Conservation (phyloP, 768 basidiomycete genomes). For the Coprinopsis marcescibilis region DNA sequence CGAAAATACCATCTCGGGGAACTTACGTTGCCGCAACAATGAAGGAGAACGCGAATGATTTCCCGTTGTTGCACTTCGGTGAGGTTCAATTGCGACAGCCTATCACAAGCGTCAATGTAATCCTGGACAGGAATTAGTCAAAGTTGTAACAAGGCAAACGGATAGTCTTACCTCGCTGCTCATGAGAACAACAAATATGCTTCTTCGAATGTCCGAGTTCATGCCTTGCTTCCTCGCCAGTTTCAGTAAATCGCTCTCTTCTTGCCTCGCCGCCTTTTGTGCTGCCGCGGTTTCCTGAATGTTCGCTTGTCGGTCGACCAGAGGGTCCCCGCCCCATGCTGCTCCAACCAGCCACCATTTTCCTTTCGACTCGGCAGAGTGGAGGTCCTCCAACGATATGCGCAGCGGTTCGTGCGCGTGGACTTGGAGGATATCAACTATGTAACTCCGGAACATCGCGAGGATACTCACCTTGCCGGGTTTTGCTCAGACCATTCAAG, state of each 20-base stretch:
- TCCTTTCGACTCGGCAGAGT: conserved; percentile 75
- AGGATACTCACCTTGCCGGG: conserved; percentile 52
- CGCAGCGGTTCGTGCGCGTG: conserved; percentile 81
- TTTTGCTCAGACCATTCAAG: conserved; percentile 68
- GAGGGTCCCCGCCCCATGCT: conserved; percentile 90
- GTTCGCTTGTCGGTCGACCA: conserved; percentile 60
- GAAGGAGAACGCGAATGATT: conserved; percentile 86
- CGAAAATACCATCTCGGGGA: not conserved
- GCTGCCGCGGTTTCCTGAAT: conserved; percentile 18
- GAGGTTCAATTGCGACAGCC: conserved; percentile 77
- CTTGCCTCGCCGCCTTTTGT: conserved; percentile 21
- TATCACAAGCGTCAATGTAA: conserved; percentile 91
- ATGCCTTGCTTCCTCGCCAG: conserved; percentile 95
- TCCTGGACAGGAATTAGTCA: conserved; percentile 48
- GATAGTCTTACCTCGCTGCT: conserved; percentile 73
- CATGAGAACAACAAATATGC: conserved; percentile 92
- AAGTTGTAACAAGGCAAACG: not conserved
- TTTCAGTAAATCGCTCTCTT: conserved; percentile 47
- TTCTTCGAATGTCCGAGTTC: conserved; percentile 93
- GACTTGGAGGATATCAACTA: conserved; percentile 37
- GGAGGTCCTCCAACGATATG: conserved; percentile 80
- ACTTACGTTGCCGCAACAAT: conserved; percentile 85
- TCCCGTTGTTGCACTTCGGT: conserved; percentile 92
- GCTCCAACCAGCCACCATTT: conserved; percentile 99
- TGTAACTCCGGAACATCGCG: not conserved